Evolutionary conservation across 805 yeast species (phyloP).

Genomic region (Starmerella stellata): DNA sequence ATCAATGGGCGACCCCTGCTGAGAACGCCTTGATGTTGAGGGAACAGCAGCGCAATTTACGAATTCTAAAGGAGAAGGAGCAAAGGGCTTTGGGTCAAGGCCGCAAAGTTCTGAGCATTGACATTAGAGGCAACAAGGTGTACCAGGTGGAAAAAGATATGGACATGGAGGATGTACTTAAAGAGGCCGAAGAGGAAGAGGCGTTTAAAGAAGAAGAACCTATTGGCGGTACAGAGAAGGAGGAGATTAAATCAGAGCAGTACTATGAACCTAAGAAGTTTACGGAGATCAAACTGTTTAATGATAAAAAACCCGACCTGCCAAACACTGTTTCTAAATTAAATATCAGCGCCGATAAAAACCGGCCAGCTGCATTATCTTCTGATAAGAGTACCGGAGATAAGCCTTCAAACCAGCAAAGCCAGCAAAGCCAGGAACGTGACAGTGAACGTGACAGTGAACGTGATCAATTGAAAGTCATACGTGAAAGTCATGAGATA

Average conservation of each 20-base stretch:
- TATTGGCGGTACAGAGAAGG: not conserved
- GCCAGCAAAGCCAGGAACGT: too few species aligned
- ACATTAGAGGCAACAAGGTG: slow-evolving; percentile 66
- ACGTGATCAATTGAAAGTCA: too few species aligned
- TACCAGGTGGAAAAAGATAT: slow-evolving; percentile 34
- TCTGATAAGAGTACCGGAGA: too few species aligned
- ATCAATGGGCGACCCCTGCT: slow-evolving; percentile 64
- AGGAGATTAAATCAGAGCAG: not conserved
- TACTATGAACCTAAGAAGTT: not conserved
- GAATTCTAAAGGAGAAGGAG: slow-evolving; percentile 39
- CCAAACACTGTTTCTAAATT: too few species aligned
- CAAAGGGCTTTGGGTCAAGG: slow-evolving; percentile 54
- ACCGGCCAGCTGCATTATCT: not conserved
- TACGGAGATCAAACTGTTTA: not conserved
- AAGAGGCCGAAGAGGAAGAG: slow-evolving; percentile 4
- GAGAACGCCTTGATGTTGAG: slow-evolving; percentile 79
- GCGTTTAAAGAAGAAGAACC: slow-evolving; percentile 1
- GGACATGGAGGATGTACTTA: slow-evolving; percentile 16
- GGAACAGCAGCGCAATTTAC: slow-evolving; percentile 58
- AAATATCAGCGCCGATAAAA: not conserved
- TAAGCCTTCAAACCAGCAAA: too few species aligned
- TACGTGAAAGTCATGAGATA: too few species aligned
- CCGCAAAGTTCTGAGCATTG: slow-evolving; percentile 55
- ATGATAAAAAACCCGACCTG: not conserved
- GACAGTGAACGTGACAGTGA: too few species aligned